Evolutionary conservation across 371 early-diverging fungal species (phyloP).

Genomic region (Mucor irregularis): DNA sequence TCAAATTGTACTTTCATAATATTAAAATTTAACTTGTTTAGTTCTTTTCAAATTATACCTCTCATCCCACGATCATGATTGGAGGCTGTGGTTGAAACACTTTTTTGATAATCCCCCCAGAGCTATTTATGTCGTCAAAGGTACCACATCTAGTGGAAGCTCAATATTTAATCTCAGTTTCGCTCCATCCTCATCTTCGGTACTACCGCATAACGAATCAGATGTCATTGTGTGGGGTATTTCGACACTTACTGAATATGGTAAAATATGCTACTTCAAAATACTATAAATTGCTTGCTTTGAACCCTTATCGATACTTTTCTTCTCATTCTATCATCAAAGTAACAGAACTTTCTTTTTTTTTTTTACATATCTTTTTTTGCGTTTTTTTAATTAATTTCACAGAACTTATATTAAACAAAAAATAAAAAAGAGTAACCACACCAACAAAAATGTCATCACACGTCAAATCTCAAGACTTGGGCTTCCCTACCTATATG

Average conservation of each 20-base stretch:
- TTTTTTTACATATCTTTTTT: constrained; percentile 5
- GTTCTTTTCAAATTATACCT: too few species aligned
- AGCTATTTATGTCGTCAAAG: too few species aligned
- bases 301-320: constrained; percentile 6
- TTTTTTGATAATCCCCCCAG: too few species aligned
- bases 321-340: constrained; percentile 7
- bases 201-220: constrained; percentile 19
- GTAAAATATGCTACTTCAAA: constrained; percentile 4
- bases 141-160: too few species aligned
- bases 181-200: not conserved
- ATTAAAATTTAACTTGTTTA: too few species aligned
- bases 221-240: constrained; percentile 15
- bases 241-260: constrained; percentile 15
- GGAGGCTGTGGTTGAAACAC: too few species aligned
- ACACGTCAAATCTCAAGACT: constrained; percentile 33
- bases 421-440: not conserved
- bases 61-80: too few species aligned
- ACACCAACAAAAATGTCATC: constrained; percentile 13
- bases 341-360: not conserved
- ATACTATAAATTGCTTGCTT: constrained; percentile 5
- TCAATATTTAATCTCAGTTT: not conserved
- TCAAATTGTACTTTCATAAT: too few species aligned
- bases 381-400: not conserved
- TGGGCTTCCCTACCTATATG: constrained; percentile 40
- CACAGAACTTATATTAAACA: constrained; percentile 1